Evolutionary conservation across 1,284 basidiomycete genomes (phyloP), one percentile per base, ranked within the genome.

Genomic region (Trichosporon asahii): DNA sequence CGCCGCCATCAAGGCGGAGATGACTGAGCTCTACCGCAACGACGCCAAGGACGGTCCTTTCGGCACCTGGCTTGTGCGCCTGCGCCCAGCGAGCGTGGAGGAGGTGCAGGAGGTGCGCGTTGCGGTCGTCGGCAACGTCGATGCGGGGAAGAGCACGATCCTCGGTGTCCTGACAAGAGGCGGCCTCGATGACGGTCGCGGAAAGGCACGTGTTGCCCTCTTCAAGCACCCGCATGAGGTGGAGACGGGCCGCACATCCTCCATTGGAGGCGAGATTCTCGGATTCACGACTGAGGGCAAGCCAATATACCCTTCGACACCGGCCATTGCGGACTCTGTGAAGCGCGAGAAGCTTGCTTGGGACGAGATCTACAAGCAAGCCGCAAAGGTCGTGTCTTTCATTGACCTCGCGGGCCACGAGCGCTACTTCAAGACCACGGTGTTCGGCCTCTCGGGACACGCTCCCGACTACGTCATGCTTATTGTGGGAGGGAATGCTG

Each of bases 141-240:
- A 88, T 75, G 86, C 93, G 40, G 96, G 96, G 1, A 98, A 99
- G 83, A 94, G 91, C 2, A 98, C 95, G 14, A 94, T 94, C 15
- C 86, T 98, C 14, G 96, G 95, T 1, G 79, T 84, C 8, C 76
- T 85, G 66, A 86, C 79, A 37, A 82, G 83, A 89, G 94, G 95
- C 57, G 89, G 89, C 1, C 86, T 99, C 69, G 96, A 99, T 77
- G 96, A 99, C 81, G 97, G 96, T 12, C 86, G 97, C 81, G 96
- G 96, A 0, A 90, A 91, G 70, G 95, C 96, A 0, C 91, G 96
- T 66, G 91, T 98, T 8, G 90, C 91, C 2, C 85, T 99, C 7
- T 98, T 98, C 84, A 87, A 96, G 63, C 97, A 99, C 83, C 98
- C 98, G 81, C 96, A 99, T 79, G 96, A 99, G 83, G 86, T 98